Conservation (phyloP, 1,139 yeast genomes). For the Diutina neorugosa region DNA sequence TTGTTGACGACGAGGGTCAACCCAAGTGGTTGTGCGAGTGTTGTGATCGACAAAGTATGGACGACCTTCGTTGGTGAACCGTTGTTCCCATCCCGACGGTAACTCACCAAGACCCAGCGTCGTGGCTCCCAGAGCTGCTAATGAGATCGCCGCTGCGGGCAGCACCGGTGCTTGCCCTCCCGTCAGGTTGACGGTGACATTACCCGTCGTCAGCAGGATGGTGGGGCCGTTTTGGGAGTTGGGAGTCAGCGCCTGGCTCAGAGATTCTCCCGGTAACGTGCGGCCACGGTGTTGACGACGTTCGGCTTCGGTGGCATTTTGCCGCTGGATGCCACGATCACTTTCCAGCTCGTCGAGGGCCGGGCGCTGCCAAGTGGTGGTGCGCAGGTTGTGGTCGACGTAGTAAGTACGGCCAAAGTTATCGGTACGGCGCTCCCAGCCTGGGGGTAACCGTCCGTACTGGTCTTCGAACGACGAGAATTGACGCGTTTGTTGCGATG, state of each 20-base stretch:
- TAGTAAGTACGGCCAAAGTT: slow-evolving; percentile 95
- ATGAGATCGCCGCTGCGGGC: slow-evolving; percentile 63
- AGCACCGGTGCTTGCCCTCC: slow-evolving; percentile 39
- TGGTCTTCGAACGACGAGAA: slow-evolving; percentile 94
- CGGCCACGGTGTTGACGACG: slow-evolving; percentile 86
- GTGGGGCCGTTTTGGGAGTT: slow-evolving; percentile 10
- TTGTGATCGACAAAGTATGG: slow-evolving; percentile 97
- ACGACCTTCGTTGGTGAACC: slow-evolving; percentile 95
- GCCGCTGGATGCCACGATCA: slow-evolving; percentile 50
- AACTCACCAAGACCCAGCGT: slow-evolving; percentile 94
- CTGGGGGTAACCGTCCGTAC: slow-evolving; percentile 90
- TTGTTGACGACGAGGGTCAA: slow-evolving; percentile 97
- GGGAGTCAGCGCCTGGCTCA: slow-evolving; percentile 9
- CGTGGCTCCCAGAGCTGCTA: slow-evolving; percentile 85
- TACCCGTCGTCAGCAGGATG: slow-evolving; percentile 24
- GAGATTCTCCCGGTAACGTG: slow-evolving; percentile 71
- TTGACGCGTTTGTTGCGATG: slow-evolving; percentile 28
- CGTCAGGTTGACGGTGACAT: slow-evolving; percentile 33
- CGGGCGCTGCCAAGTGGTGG: slow-evolving; percentile 98
- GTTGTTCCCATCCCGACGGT: slow-evolving; percentile 98
- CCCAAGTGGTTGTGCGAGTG: slow-evolving; percentile 99
- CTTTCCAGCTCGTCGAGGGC: slow-evolving; percentile 57
- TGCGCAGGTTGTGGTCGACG: slow-evolving; percentile 94
- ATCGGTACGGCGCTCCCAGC: slow-evolving; percentile 98
- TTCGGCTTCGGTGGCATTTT: slow-evolving; percentile 68